Base-by-base conservation (phyloP, 371 early-diverging fungal genomes). In the Aphelidium insulamus region DNA sequence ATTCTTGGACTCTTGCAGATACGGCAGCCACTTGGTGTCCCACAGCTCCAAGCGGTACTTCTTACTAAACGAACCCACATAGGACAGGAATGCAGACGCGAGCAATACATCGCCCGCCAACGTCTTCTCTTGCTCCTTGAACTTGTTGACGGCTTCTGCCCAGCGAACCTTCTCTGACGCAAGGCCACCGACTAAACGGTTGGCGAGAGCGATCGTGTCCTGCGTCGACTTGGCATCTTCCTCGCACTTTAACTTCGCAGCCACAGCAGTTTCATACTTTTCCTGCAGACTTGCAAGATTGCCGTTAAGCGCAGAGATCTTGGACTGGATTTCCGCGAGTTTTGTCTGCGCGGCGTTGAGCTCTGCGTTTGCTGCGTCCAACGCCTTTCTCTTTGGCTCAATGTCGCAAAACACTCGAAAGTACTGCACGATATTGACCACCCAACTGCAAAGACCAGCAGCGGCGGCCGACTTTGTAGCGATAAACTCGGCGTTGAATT, bases 101-200 rank as follows among this genome's bases (percentile, higher is more conserved):
- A 68, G 34, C 26, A 68, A 38, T 12, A 66, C 63, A 42, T 68
- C 68, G 5, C 66, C 68, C 1, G 64, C 62, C 14, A 68, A 41
- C 1, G 66, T 68, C 41, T 65, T 68, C 34, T 66, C 60, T 37
- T 65, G 62, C 43, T 66, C 63, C 38, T 62, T 61, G 44, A 63
- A 66, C 28, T 48, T 52, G 9, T 41, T 60, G 1, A 66, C 64
- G 9, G 62, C 55, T 34, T 55, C 55, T 36, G 57, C 57, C 68
- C 68, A 68, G 27, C 68, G 63, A 9, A 66, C 56, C 35, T 65
- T 68, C 37, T 68, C 68, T 1, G 64, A 63, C 2, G 63, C 64
- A 11, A 68, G 49, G 15, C 68, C 68, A 26, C 57, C 57, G n/a
- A 68, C 68, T 3, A 68, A 50, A 31, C 68, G 52, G 39, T 68